These are phyloP conservation scores for Mycena sp. DNA, from an alignment of 1,284 basidiomycete genomes.

Conservation along the genomic window DNA sequence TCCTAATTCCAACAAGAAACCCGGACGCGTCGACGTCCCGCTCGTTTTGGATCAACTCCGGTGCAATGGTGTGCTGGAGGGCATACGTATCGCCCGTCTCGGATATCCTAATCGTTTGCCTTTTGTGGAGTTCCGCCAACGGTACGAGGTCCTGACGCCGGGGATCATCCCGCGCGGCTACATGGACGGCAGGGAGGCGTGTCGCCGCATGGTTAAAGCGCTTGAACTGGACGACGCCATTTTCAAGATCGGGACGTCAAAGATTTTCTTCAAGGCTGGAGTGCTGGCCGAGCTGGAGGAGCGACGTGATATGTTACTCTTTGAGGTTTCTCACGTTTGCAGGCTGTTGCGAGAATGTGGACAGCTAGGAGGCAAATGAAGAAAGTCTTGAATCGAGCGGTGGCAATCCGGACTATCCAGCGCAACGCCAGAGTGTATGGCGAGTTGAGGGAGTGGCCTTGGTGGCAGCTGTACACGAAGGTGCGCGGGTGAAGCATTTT, in stretches of 20 bases:
- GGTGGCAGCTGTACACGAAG: constrained; percentile 99
- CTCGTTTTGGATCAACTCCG: constrained; percentile 96
- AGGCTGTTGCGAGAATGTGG: constrained; percentile 88
- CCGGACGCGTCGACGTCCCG: constrained; percentile 92
- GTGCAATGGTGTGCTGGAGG: constrained; percentile 99
- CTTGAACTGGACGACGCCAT: constrained; percentile 88
- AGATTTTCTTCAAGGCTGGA: constrained; percentile 99
- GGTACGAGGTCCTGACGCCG: constrained; percentile 96
- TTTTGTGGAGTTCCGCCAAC: constrained; percentile 97
- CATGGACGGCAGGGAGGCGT: constrained; percentile 97
- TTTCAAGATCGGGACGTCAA: constrained; percentile 95
- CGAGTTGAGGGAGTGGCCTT: constrained; percentile 94
- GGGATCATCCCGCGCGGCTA: constrained; percentile 93
- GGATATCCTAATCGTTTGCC: constrained; percentile 98
- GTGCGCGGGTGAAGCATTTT: constrained; percentile 42
- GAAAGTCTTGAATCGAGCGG: constrained; percentile 94
- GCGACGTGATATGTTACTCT: constrained; percentile 86
- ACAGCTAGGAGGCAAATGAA: constrained; percentile 91
- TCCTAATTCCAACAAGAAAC: constrained; percentile 93
- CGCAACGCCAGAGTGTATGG: constrained; percentile 93
- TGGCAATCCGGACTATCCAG: constrained; percentile 93
- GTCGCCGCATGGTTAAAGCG: constrained; percentile 91
- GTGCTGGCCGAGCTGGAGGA: constrained; percentile 99
- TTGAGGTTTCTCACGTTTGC: constrained; percentile 92
- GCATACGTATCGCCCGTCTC: constrained; percentile 96